Conservation (phyloP, 306 rosid species). For the Lathyrus oleraceus region DNA sequence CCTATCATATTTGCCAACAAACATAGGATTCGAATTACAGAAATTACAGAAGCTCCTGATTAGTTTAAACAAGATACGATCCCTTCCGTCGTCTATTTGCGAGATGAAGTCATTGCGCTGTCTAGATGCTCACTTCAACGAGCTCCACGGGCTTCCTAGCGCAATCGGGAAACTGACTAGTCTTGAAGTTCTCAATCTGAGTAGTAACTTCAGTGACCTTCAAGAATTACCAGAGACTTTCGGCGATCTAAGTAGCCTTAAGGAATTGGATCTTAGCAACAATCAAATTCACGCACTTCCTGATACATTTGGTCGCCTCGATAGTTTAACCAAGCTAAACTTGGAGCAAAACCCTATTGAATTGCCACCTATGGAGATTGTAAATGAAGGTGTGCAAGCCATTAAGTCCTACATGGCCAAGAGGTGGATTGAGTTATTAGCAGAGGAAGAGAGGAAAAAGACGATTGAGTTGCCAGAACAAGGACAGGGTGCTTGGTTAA, state of each 20-base stretch:
- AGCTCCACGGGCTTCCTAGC: conserved; percentile 79
- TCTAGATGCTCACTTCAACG: conserved; percentile 93
- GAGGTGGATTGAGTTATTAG: conserved; percentile 77
- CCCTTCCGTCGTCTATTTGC: conserved; percentile 79
- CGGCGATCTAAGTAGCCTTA: conserved; percentile 79
- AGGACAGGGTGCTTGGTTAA: conserved; percentile 69
- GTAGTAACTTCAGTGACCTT: conserved; percentile 86
- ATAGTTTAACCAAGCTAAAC: conserved; percentile 72
- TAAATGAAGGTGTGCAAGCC: conserved; percentile 68
- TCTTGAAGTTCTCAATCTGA: conserved; percentile 67
- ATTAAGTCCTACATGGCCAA: conserved; percentile 71
- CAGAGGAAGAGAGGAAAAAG: conserved; percentile 75
- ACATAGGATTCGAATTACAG: conserved; percentile 73
- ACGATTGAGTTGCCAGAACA: conserved; percentile 54
- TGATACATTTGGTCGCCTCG: conserved; percentile 85
- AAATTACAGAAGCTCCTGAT: conserved; percentile 64
- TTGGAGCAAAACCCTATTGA: conserved; percentile 87
- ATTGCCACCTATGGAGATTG: conserved; percentile 74
- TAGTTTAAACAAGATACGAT: conserved; percentile 81
- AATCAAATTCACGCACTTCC: conserved; percentile 91
- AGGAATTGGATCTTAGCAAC: conserved; percentile 90
- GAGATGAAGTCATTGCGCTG: conserved; percentile 74
- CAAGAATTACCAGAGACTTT: conserved; percentile 78
- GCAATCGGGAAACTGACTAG: conserved; percentile 68
- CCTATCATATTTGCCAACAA: conserved; percentile 91